Evolutionary conservation across 2,329 filamentous ascomycete genomes (phyloP).

Genomic region (Knufia petricola): DNA sequence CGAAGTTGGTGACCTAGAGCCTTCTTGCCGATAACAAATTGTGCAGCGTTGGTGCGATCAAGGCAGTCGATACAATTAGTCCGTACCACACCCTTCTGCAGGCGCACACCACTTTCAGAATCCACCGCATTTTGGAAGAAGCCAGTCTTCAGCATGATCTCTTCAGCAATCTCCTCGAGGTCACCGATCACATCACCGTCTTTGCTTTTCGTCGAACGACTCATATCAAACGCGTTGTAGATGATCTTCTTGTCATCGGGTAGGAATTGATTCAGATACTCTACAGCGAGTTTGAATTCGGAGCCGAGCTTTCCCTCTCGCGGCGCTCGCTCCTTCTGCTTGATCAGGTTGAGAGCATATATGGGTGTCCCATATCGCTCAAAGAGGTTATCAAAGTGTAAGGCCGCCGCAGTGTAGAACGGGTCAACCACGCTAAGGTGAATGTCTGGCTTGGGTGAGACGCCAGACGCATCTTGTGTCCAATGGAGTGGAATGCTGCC

Average conservation of each 20-base stretch:
- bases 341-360: conserved; percentile 85
- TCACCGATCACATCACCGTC: conserved; percentile 92
- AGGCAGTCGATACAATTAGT: conserved; percentile 98
- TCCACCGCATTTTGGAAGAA: conserved; percentile 91
- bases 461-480: conserved; percentile 92
- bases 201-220: conserved; percentile 79
- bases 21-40: conserved; percentile 94
- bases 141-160: conserved; percentile 73
- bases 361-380: conserved; percentile 85
- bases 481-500: conserved; percentile 95
- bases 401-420: conserved; percentile 83
- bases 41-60: conserved; percentile 91
- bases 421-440: conserved; percentile 92
- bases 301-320: conserved; percentile 82
- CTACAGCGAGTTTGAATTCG: conserved; percentile 78
- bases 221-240: conserved; percentile 98
- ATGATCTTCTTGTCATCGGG: conserved; percentile 76
- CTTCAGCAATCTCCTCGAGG: conserved; percentile 79
- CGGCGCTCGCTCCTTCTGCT: conserved; percentile 76
- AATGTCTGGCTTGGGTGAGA: conserved; percentile 92
- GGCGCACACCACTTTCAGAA: conserved; percentile 51
- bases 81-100: conserved; percentile 85
- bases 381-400: conserved; percentile 94
- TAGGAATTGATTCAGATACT: conserved; percentile 90
- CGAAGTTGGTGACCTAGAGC: conserved; percentile 87